These are phyloP conservation scores for Marasmius oreades DNA, from an alignment of 1,284 basidiomycete genomes.

Conservation along the genomic window DNA sequence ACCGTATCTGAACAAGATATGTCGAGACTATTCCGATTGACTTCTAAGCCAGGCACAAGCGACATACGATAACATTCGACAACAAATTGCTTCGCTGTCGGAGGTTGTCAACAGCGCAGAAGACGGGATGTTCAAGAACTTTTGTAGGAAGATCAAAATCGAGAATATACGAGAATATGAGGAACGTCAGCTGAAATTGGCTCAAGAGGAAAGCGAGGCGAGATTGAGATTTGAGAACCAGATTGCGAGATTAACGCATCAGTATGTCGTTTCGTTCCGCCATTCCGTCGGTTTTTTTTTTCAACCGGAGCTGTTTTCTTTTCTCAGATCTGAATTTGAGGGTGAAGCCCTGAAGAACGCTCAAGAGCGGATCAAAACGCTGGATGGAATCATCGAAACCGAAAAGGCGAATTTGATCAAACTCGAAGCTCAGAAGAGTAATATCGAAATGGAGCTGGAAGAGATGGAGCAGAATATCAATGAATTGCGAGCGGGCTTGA, in stretches of 20 bases:
- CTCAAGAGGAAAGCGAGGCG: constrained; percentile 84
- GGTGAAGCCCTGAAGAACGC: constrained; percentile 65
- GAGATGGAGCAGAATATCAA: constrained; percentile 58
- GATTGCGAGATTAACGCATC: constrained; percentile 83
- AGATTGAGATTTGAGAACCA: constrained; percentile 84
- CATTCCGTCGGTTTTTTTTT: neutral
- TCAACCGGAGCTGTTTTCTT: constrained; percentile 8
- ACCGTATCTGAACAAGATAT: neutral
- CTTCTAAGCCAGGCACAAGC: constrained; percentile 43
- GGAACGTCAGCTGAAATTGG: constrained; percentile 84
- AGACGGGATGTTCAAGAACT: constrained; percentile 74
- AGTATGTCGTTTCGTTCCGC: constrained; percentile 48
- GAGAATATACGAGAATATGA: constrained; percentile 92
- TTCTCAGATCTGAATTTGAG: constrained; percentile 72
- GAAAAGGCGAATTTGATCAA: constrained; percentile 58
- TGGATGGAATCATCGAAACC: constrained; percentile 51
- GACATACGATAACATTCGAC: constrained; percentile 49
- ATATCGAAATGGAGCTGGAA: constrained; percentile 64
- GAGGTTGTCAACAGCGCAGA: constrained; percentile 73
- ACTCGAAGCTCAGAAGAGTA: constrained; percentile 55
- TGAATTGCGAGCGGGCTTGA: constrained; percentile 58
- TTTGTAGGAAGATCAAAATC: constrained; percentile 83
- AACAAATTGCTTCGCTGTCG: constrained; percentile 56
- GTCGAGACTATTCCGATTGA: neutral
- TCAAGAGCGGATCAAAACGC: constrained; percentile 57